These are phyloP conservation scores for Colletotrichum camelliae DNA, from an alignment of 2,329 filamentous ascomycete species.

Conservation along the genomic window DNA sequence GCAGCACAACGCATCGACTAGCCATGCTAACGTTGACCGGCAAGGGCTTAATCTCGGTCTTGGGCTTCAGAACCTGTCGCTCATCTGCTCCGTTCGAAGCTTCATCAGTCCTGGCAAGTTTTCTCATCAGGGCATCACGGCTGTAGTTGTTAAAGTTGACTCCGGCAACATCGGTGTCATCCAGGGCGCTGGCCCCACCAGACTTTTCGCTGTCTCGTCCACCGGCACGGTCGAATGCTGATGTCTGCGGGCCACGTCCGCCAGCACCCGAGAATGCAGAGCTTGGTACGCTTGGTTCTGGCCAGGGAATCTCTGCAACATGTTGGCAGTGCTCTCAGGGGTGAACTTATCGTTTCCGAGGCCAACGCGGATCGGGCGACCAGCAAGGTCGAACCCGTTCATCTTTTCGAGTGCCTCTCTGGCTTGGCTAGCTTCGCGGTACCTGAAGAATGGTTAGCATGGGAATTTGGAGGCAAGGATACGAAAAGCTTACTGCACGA, in stretches of 20 bases:
- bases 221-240: slow-evolving; percentile 89
- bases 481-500: slow-evolving; percentile 83
- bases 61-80: slow-evolving; percentile 76
- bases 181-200: slow-evolving; percentile 89
- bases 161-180: slow-evolving; percentile 96
- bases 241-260: slow-evolving; percentile 83
- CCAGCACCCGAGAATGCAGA: slow-evolving; percentile 91
- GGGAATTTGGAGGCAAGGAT: not conserved
- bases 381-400: slow-evolving; percentile 98
- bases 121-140: slow-evolving; percentile 97
- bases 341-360: slow-evolving; percentile 99
- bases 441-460: slow-evolving; percentile 63
- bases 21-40: slow-evolving; percentile 90
- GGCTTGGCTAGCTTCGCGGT: slow-evolving; percentile 87
- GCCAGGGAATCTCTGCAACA: slow-evolving; percentile 89
- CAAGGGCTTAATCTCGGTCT: slow-evolving; percentile 78
- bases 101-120: slow-evolving; percentile 95
- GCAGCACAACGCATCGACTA: slow-evolving; percentile 90
- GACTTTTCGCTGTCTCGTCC: slow-evolving; percentile 90
- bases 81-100: slow-evolving; percentile 68
- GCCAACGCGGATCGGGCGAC: slow-evolving; percentile 96
- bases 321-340: slow-evolving; percentile 91
- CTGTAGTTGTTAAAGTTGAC: slow-evolving; percentile 99
- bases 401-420: slow-evolving; percentile 97
- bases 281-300: slow-evolving; percentile 80